phyloP scores from a whole-genome alignment of 805 yeast genomes.

The Metschnikowia koreensis region DNA sequence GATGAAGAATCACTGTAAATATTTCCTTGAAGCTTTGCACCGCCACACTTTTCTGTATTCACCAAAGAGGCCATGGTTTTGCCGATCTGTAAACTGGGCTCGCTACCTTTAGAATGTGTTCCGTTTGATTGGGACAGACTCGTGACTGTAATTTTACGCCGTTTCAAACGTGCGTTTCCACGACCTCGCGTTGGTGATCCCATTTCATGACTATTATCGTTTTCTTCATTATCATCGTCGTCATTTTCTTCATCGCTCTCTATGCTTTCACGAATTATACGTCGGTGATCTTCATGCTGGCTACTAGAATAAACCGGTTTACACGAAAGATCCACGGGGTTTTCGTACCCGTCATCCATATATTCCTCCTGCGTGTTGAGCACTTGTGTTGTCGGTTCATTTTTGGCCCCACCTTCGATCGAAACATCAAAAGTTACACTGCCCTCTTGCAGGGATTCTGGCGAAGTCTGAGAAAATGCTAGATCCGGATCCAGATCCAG shows the following conservation, averaged over 20 bases:
- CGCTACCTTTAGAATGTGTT: neutral
- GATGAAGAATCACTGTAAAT: slow-evolving; percentile 13
- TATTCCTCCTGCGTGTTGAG: slow-evolving; percentile 28
- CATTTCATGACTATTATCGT: neutral
- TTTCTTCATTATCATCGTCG: neutral
- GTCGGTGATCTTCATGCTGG: slow-evolving; percentile 13
- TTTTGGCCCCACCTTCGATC: neutral
- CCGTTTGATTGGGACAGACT: slow-evolving; percentile 8
- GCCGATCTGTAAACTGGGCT: neutral
- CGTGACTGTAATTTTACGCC: slow-evolving; percentile 4
- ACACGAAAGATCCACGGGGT: slow-evolving; percentile 13
- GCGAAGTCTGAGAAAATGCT: neutral
- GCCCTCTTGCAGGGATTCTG: slow-evolving; percentile 2
- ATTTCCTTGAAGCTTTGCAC: neutral
- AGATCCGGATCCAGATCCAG: no score
- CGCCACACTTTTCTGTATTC: neutral
- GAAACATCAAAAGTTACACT: slow-evolving; percentile 10
- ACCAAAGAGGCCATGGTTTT: neutral
- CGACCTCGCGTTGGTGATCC: slow-evolving; percentile 23
- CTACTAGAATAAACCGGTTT: slow-evolving; percentile 22
- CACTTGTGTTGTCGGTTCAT: slow-evolving; percentile 33
- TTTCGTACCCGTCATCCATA: slow-evolving; percentile 6
- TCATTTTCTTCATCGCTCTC: slow-evolving; percentile 7
- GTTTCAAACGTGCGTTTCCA: slow-evolving; percentile 25
- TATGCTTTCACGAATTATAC: neutral